A percentile compares a stretch with the other conserved stretches of the same genome.
Conservation (phyloP, 1,284 basidiomycete genomes). For the Austroboletus novae-zelandiae region DNA sequence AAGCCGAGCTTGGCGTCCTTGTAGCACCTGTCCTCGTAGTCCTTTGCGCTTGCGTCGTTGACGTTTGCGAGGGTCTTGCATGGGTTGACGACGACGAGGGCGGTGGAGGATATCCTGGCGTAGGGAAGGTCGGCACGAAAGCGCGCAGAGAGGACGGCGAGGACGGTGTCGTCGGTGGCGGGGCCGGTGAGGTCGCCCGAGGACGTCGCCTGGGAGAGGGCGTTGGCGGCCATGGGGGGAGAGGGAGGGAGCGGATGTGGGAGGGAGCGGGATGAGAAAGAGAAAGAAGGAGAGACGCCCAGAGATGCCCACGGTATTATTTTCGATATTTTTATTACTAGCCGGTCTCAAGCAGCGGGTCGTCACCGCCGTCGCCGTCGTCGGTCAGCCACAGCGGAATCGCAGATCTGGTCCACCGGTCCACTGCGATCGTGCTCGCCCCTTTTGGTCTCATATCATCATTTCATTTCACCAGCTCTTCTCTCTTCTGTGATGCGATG, state of each 20-base stretch:
- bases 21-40: constrained; percentile 80
- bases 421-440: constrained; percentile 16
- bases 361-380: background rate
- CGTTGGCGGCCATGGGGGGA: constrained; percentile 37
- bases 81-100: constrained; percentile 84
- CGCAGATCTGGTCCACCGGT: constrained; percentile 16
- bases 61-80: constrained; percentile 79
- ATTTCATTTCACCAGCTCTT: constrained; percentile 28
- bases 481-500: constrained; percentile 26
- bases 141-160: constrained; percentile 76
- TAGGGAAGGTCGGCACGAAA: constrained; percentile 87
- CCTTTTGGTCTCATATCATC: constrained; percentile 32
- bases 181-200: constrained; percentile 72
- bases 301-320: background rate
- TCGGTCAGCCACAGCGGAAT: too few relatives aligned
- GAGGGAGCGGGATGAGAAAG: constrained; percentile 3
- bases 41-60: constrained; percentile 79
- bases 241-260: constrained; percentile 1
- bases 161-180: constrained; percentile 73
- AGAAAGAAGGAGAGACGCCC: background rate
- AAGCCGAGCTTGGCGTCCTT: constrained; percentile 68
- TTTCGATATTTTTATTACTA: background rate
- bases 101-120: constrained; percentile 68
- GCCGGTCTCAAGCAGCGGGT: too few relatives aligned
- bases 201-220: constrained; percentile 40